Percentiles rank a stretch among this genome's conserved stretches.
Evolutionary conservation across 768 basidiomycete genomes (phyloP).

Genomic region (Coprinopsis cinerea): DNA sequence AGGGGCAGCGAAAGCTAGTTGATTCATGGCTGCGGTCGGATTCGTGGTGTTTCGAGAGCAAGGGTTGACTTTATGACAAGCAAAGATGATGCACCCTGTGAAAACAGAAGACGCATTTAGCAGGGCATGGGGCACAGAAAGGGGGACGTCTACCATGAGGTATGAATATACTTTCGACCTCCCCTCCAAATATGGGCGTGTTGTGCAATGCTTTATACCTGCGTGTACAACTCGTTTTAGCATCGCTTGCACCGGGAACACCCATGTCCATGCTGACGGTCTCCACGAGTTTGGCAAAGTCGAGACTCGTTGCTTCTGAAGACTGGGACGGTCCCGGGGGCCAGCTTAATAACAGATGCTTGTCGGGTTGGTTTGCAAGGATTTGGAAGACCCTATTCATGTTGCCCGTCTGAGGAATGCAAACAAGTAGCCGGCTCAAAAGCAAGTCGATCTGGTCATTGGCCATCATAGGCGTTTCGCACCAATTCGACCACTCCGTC

Average conservation of each 20-base stretch:
- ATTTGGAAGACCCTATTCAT: conserved; percentile 76
- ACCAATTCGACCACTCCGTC: conserved; percentile 84
- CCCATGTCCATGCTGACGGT: conserved; percentile 57
- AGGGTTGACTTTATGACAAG: conserved; percentile 61
- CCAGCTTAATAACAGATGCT: conserved; percentile 66
- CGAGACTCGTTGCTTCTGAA: conserved; percentile 36
- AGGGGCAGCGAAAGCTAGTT: conserved; percentile 35
- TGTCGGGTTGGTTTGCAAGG: conserved; percentile 52
- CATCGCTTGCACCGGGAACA: conserved; percentile 49
- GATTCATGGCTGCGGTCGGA: conserved; percentile 38
- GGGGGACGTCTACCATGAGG: conserved; percentile 64
- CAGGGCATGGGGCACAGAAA: conserved; percentile 20
- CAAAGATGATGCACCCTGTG: conserved; percentile 64
- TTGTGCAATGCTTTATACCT: conserved; percentile 70
- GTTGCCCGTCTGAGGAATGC: conserved; percentile 43
- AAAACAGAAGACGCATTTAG: conserved; percentile 21
- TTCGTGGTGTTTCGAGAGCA: conserved; percentile 35
- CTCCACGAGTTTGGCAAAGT: conserved; percentile 57
- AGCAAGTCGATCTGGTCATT: conserved; percentile 53
- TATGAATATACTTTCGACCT: conserved; percentile 85
- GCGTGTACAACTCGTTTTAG: conserved; percentile 83
- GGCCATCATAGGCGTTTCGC: conserved; percentile 66
- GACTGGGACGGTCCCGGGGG: conserved; percentile 52
- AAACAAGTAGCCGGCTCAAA: conserved; percentile 50
- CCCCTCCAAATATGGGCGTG: conserved; percentile 49